Evolutionary conservation across 345 rosid genomes (phyloP), one percentile per base, ranked within the genome.

Genomic region (Brassica napus): DNA sequence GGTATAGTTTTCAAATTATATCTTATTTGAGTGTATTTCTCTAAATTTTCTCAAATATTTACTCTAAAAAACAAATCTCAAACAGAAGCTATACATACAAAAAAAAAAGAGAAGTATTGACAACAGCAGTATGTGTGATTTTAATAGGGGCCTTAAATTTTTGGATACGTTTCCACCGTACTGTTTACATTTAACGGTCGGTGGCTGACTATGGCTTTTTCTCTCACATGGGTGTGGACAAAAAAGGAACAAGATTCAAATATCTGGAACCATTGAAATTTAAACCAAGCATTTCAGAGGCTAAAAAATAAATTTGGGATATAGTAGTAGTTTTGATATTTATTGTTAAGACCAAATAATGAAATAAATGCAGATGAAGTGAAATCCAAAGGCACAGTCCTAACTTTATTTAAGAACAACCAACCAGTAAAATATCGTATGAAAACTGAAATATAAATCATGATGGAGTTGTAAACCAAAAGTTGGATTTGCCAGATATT

Each of bases 131-230:
- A 18, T 18, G 21, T 1, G 21, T 18, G 21, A 18, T 18, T 18
- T 18, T 18, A 18, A 18, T 18, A 18, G 21, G 21, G 21, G 21
- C 30, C 30, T 26, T 26, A 26, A 26, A 26, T 26, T 30, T 10
- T 26, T 42, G 68, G 52, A 32, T 14, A 37, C n/a, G 31, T 24
- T 24, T 14, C 28, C 61, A 16, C 72, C 60, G 73, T 59, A 59
- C 62, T 47, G 26, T 67, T 26, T 35, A 26, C 10, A 77, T 61
- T 69, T 69, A 18, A 76, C 7, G 61, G 69, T 68, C 69, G 74
- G 74, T 76, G 62, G 68, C 34, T 58, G 47, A 18, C 16, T 4
- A 4, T 39, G 44, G 65, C 3, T 18, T 7, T 37, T 52, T n/a
- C 62, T 64, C 15, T 74, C 54, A 6, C 16, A 34, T 58, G 63